phyloP scores from a whole-genome alignment of 2,329 filamentous ascomycete genomes.

The Calonectria fujianensis region DNA sequence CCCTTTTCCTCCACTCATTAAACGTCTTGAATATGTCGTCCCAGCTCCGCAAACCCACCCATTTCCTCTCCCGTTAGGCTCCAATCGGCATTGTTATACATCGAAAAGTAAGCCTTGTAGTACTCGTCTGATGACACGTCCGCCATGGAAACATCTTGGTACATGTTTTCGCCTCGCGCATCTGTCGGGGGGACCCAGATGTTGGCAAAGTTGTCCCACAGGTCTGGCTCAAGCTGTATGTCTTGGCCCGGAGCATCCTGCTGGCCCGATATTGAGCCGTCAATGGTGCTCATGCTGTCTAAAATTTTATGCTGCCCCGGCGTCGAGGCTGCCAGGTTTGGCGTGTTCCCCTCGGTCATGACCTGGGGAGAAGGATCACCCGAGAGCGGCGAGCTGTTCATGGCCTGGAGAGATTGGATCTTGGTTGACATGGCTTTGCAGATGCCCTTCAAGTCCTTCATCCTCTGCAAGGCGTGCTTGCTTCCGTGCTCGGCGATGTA shows the following conservation, averaged over 20 bases:
- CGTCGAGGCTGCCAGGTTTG: slow-evolving; percentile 29
- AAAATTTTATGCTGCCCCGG: slow-evolving; percentile 34
- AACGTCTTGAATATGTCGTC: slow-evolving; percentile 53
- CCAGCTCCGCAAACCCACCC: slow-evolving; percentile 54
- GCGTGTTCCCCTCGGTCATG: slow-evolving; percentile 28
- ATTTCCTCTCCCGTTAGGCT: slow-evolving; percentile 54
- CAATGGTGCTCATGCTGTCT: slow-evolving; percentile 17
- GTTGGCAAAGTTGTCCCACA: slow-evolving; percentile 55
- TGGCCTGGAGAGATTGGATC: slow-evolving; percentile 51
- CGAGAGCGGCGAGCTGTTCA: slow-evolving; percentile 51
- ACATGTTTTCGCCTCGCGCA: slow-evolving; percentile 39
- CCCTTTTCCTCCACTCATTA: slow-evolving; percentile 30
- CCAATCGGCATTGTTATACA: slow-evolving; percentile 56
- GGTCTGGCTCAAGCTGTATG: slow-evolving; percentile 51
- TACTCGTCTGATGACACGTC: slow-evolving; percentile 53
- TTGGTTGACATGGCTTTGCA: slow-evolving; percentile 54
- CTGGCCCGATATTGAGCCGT: slow-evolving; percentile 21
- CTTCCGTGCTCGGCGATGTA: slow-evolving; percentile 55
- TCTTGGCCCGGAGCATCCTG: slow-evolving; percentile 47
- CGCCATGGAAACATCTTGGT: slow-evolving; percentile 52
- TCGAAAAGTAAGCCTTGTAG: slow-evolving; percentile 55
- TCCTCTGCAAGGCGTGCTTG: slow-evolving; percentile 51
- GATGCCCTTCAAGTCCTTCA: slow-evolving; percentile 51
- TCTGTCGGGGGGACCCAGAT: slow-evolving; percentile 52
- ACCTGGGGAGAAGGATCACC: neutral